Conservation (phyloP, 768 basidiomycete species). For the Leccinellum rugosiceps region DNA sequence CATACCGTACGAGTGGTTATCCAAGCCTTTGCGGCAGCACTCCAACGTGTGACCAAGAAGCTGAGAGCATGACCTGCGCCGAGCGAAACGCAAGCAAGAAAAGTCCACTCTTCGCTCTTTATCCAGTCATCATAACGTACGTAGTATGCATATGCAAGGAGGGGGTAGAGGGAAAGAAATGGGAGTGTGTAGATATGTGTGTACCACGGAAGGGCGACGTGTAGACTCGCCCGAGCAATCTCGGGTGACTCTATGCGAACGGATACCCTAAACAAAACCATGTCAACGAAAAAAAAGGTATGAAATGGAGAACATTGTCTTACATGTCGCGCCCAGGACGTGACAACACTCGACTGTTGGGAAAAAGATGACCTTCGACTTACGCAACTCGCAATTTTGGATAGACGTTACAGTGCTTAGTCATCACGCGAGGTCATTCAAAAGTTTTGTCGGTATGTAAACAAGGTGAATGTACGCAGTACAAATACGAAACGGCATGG, state of each 20-base stretch:
- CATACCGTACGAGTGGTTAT: slow-evolving; percentile 74
- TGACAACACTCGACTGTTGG: neutral
- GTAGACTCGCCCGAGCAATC: slow-evolving; percentile 64
- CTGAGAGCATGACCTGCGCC: slow-evolving; percentile 88
- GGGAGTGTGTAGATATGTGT: slow-evolving; percentile 72
- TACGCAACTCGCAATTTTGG: neutral
- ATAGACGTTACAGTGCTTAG: slow-evolving; percentile 16
- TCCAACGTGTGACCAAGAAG: slow-evolving; percentile 92
- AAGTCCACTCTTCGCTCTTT: slow-evolving; percentile 96
- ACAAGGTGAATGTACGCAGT: no score
- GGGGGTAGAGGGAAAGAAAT: slow-evolving; percentile 76
- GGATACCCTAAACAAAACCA: slow-evolving; percentile 30
- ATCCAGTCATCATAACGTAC: slow-evolving; percentile 89
- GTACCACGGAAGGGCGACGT: slow-evolving; percentile 64
- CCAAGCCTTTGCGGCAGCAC: slow-evolving; percentile 69
- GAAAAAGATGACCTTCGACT: neutral
- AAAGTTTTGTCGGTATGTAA: no score
- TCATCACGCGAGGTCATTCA: slow-evolving; percentile 6
- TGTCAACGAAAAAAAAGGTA: neutral
- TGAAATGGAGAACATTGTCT: neutral
- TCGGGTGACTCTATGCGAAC: slow-evolving; percentile 62
- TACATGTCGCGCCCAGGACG: slow-evolving; percentile 19
- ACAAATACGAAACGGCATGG: no score
- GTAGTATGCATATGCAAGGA: slow-evolving; percentile 89
- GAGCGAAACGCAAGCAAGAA: slow-evolving; percentile 82